Conservation (phyloP, 1,284 basidiomycete species). For the Cryptococcus sp. region DNA sequence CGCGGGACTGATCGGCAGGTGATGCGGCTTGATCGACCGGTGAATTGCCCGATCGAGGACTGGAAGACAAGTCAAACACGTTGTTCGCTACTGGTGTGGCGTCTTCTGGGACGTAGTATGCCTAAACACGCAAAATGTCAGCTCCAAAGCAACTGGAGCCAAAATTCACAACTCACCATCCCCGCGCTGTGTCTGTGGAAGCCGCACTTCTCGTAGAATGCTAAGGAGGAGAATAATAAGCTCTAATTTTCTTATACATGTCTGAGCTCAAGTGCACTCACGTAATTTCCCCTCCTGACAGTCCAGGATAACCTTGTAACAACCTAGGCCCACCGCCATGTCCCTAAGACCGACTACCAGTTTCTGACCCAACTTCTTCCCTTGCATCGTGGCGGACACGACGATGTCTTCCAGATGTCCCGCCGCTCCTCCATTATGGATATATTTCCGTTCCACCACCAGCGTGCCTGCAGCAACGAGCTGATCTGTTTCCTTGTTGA, state of each 20-base stretch:
- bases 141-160: background rate
- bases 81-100: conserved; percentile 1
- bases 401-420: conserved; percentile 98
- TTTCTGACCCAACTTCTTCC: conserved; percentile 74
- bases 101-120: conserved; percentile 29
- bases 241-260: background rate
- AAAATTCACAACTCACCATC: conserved; percentile 10
- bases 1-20: background rate
- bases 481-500: conserved; percentile 70
- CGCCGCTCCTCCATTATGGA: conserved; percentile 72
- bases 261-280: conserved; percentile 59
- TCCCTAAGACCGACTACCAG: conserved; percentile 79
- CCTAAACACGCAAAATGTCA: conserved; percentile 11
- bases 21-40: background rate
- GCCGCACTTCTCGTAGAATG: conserved; percentile 96
- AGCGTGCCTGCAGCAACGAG: conserved; percentile 84
- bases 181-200: conserved; percentile 26
- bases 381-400: conserved; percentile 79
- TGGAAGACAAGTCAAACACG: background rate
- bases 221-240: conserved; percentile 53
- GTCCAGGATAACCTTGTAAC: conserved; percentile 96
- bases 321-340: conserved; percentile 72
- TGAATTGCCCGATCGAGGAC: background rate
- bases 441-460: conserved; percentile 89
- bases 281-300: conserved; percentile 87